Evolutionary conservation across 2,329 filamentous ascomycete genomes (phyloP).

Genomic region (Cytospora leucostoma): DNA sequence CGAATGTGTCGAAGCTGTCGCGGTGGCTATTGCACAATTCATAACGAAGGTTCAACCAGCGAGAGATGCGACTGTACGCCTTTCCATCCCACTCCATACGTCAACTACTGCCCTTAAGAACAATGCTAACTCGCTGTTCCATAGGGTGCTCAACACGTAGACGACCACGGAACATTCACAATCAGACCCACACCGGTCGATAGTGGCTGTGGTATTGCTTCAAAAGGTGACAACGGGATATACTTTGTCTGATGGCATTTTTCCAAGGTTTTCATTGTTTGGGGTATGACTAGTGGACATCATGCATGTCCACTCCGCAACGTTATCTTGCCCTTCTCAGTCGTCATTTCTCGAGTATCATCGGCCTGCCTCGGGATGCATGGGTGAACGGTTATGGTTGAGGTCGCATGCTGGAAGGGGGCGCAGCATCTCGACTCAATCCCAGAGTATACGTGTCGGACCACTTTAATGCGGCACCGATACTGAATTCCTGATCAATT

Average conservation of each 20-base stretch:
- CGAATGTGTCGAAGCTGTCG: conserved; percentile 71
- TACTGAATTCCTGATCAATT: not conserved
- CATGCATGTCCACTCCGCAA: too few species aligned
- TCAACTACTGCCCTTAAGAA: not conserved
- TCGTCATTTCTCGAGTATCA: not conserved
- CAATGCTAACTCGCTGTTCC: conserved; percentile 1
- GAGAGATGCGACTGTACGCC: conserved; percentile 53
- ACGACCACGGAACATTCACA: not conserved
- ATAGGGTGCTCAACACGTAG: conserved; percentile 25
- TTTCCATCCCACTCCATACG: not conserved
- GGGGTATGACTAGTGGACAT: not conserved
- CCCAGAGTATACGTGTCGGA: not conserved
- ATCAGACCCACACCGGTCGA: not conserved
- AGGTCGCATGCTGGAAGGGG: not conserved
- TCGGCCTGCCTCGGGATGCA: too few species aligned
- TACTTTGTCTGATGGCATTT: not conserved
- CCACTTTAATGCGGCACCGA: not conserved
- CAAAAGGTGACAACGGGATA: not conserved
- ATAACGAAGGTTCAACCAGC: conserved; percentile 76
- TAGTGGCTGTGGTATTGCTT: not conserved
- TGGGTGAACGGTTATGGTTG: not conserved
- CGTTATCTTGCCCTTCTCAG: not conserved
- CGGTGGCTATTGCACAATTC: conserved; percentile 79
- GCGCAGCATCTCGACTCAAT: not conserved
- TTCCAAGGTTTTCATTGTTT: not conserved